These are phyloP conservation scores for Coelastrella sp. DNA, from an alignment of 139 green algal genomes.

Conservation along the genomic window DNA sequence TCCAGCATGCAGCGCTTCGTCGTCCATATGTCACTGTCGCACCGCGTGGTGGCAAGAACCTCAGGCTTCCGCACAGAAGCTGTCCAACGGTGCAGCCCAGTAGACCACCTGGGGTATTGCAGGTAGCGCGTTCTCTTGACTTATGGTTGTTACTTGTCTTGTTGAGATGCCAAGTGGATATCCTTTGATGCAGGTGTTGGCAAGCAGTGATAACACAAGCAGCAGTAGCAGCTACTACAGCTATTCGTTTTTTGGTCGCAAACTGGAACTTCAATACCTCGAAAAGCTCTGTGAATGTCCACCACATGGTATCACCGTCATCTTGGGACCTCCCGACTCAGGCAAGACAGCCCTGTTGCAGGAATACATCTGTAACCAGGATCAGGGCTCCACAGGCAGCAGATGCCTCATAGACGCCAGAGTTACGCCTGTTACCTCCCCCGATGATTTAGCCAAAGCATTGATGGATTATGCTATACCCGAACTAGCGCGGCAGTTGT, in stretches of 20 bases:
- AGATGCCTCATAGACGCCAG: constrained; percentile 29
- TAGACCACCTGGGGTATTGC: neutral
- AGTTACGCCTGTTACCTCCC: constrained; percentile 5
- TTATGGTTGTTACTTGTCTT: neutral
- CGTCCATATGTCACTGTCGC: neutral
- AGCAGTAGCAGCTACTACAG: constrained; percentile 6
- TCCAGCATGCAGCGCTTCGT: neutral
- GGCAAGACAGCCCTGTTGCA: constrained; percentile 10
- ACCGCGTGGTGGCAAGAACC: neutral
- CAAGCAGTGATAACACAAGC: neutral
- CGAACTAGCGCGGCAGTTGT: constrained; percentile 8
- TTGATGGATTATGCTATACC: constrained; percentile 7
- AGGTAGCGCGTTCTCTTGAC: neutral
- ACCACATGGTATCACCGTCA: constrained; percentile 7
- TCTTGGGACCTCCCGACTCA: neutral
- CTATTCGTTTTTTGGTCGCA: neutral
- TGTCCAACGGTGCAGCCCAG: neutral
- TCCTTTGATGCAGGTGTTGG: neutral
- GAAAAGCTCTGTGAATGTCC: neutral
- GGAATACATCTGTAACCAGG: neutral
- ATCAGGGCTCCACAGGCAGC: constrained; percentile 6
- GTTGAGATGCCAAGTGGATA: neutral
- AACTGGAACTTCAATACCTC: neutral
- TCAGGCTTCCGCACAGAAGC: neutral
- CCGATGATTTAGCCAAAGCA: neutral